Evolutionary conservation across 768 basidiomycete genomes (phyloP).

Genomic region (Phlebiopsis gigantea): DNA sequence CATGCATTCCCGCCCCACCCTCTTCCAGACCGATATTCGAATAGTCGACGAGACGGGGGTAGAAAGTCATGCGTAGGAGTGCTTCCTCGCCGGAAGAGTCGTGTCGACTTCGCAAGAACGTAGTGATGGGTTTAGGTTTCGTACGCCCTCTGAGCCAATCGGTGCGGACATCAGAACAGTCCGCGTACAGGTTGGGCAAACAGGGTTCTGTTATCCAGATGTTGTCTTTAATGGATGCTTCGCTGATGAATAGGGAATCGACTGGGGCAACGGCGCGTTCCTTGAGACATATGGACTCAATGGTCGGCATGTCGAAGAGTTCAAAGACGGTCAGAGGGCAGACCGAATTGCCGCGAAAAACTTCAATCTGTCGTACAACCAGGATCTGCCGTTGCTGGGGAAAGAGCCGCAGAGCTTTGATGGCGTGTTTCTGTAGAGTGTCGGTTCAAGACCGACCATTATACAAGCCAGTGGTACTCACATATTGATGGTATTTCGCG

Average conservation of each 20-base stretch:
- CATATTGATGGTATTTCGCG: neutral
- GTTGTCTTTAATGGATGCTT: neutral
- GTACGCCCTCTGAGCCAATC: neutral
- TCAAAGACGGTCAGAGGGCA: constrained; percentile 11
- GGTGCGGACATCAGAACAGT: neutral
- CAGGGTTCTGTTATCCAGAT: neutral
- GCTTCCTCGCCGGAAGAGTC: neutral
- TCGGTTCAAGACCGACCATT: neutral
- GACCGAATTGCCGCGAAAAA: neutral
- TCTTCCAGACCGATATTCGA: neutral
- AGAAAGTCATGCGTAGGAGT: constrained; percentile 10
- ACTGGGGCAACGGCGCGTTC: constrained; percentile 1
- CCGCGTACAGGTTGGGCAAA: neutral
- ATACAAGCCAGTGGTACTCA: neutral
- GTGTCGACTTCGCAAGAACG: constrained; percentile 5
- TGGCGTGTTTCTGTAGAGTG: constrained; percentile 6
- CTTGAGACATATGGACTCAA: constrained; percentile 5
- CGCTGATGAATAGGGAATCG: constrained; percentile 4
- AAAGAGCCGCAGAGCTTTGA: constrained; percentile 16
- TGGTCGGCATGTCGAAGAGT: neutral
- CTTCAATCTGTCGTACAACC: constrained; percentile 17
- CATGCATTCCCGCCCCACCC: neutral
- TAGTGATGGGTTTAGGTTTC: neutral
- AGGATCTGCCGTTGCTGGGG: constrained; percentile 17
- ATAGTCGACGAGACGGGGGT: constrained; percentile 2